Evolutionary conservation across 2,329 filamentous ascomycete genomes (phyloP).

Genomic region (Fonsecaea multimorphosa): DNA sequence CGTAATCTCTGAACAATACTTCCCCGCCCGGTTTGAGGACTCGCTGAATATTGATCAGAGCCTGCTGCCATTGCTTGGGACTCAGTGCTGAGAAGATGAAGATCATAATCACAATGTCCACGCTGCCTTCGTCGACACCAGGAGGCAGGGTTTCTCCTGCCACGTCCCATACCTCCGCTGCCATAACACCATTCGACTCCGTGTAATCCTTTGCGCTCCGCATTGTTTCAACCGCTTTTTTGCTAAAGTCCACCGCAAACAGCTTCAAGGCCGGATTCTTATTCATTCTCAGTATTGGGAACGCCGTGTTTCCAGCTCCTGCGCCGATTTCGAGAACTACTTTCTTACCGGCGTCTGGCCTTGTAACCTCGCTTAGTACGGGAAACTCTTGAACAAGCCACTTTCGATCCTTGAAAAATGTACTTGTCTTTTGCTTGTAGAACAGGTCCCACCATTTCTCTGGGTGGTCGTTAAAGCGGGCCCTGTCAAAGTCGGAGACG

Average conservation of each 20-base stretch:
- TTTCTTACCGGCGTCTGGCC: constrained; percentile 70
- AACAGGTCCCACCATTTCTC: constrained; percentile 98
- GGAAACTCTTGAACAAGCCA: constrained; percentile 98
- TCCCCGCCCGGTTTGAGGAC: constrained; percentile 91
- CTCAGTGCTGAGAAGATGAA: constrained; percentile 96
- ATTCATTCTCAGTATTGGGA: constrained; percentile 84
- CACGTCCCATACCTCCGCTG: constrained; percentile 95
- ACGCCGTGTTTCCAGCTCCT: constrained; percentile 94
- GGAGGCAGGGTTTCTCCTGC: constrained; percentile 74
- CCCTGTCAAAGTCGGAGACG: constrained; percentile 91
- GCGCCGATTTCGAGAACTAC: constrained; percentile 89
- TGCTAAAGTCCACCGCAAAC: constrained; percentile 95
- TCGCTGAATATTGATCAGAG: constrained; percentile 78
- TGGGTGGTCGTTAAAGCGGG: constrained; percentile 84
- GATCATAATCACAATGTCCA: constrained; percentile 91
- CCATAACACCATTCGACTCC: constrained; percentile 64
- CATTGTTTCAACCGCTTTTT: constrained; percentile 93
- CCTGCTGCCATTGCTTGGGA: constrained; percentile 81
- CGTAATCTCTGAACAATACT: constrained; percentile 95
- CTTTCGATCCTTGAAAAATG: constrained; percentile 99
- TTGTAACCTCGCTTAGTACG: constrained; percentile 76
- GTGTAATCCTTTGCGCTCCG: constrained; percentile 78
- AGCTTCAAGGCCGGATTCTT: constrained; percentile 80
- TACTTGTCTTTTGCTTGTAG: constrained; percentile 95
- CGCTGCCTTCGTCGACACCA: constrained; percentile 74